Percentiles rank a stretch among this genome's conserved stretches.
Conservation (phyloP, 768 basidiomycete genomes). For the Mrakia gelida region DNA sequence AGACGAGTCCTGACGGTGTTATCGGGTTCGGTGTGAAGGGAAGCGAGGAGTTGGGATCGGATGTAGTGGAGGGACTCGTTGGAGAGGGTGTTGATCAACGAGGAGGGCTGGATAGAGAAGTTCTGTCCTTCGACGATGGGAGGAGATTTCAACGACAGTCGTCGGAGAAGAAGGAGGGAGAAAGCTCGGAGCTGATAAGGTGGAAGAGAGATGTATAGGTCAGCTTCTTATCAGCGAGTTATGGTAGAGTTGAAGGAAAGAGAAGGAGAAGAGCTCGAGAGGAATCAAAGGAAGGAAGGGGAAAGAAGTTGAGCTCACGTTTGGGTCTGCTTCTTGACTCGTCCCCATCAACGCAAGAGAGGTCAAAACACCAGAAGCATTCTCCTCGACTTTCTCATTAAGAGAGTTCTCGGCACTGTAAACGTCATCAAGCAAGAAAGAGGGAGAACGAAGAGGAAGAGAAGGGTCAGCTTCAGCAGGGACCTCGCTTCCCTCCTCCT, state of each 20-base stretch:
- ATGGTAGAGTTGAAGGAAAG: background rate
- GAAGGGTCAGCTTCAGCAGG: background rate
- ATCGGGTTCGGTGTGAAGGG: slow-evolving; percentile 24
- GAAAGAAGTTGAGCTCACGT: slow-evolving; percentile 2
- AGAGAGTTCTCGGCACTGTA: slow-evolving; percentile 23
- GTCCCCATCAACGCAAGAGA: slow-evolving; percentile 29
- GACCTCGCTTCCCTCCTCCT: background rate
- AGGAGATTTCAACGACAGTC: slow-evolving; percentile 29
- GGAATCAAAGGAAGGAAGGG: background rate
- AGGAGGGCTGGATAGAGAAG: background rate
- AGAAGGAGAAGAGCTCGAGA: background rate
- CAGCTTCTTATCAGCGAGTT: background rate
- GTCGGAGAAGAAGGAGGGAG: slow-evolving; percentile 27
- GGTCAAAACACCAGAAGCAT: slow-evolving; percentile 13
- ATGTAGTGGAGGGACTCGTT: slow-evolving; percentile 10
- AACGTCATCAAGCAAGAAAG: background rate
- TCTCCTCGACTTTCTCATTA: slow-evolving; percentile 23
- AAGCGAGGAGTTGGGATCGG: slow-evolving; percentile 7
- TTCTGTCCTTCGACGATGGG: background rate
- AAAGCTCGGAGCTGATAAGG: slow-evolving; percentile 18
- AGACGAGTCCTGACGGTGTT: slow-evolving; percentile 9
- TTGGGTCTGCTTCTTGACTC: background rate
- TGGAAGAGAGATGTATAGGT: too few species aligned
- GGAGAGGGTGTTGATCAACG: slow-evolving; percentile 23
- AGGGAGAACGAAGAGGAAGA: background rate